Evolutionary conservation across 1,139 yeast genomes (phyloP), one percentile per base, ranked within the genome.

Genomic region (Candida tropicalis): DNA sequence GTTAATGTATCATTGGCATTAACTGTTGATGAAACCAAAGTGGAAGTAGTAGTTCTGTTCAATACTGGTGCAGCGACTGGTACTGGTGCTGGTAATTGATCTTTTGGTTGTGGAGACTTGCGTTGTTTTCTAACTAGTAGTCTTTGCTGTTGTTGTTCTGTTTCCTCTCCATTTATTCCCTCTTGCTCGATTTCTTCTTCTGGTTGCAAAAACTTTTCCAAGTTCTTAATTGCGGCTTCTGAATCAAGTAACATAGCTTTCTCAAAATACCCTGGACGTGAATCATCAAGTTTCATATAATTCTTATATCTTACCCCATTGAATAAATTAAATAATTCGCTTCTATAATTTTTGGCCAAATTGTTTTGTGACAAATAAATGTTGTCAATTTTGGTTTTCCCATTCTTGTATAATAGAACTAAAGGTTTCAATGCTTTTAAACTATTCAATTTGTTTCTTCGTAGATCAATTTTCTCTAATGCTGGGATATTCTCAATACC

Each of bases 211-310:
- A 65, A 77, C 43, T 68, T 71, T 44, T 73, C 73, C 45, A 77
- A 65, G 38, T 65, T 65, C 53, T 69, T 60, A 41, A 64, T 62
- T 0, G 84, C 77, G 8, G 68, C 64, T 46, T 76, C 80, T 2
- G 73, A 65, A 52, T 79, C 85, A 42, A 79, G 61, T 26, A 79
- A 57, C 55, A 77, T 55, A 13, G 84, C 77, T 39, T 79, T 71
- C 59, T 82, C 87, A 58, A 82, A 77, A 47, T 82, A 75, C 1
- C 87, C 87, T 0, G 87, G 87, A 45, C 75, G 62, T 8, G 84
- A 77, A 43, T 83, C 87, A 56, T 82, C 87, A 39, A 82, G 74
- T 52, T 75, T 71, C 48, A 81, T 59, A 16, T 59, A 58, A 46
- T 77, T 79, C 31, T 67, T 65, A 46, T 70, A 75, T 43, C 71